These are phyloP conservation scores for Hypomyces perniciosus DNA, from an alignment of 2,329 filamentous ascomycete genomes.

Conservation along the genomic window DNA sequence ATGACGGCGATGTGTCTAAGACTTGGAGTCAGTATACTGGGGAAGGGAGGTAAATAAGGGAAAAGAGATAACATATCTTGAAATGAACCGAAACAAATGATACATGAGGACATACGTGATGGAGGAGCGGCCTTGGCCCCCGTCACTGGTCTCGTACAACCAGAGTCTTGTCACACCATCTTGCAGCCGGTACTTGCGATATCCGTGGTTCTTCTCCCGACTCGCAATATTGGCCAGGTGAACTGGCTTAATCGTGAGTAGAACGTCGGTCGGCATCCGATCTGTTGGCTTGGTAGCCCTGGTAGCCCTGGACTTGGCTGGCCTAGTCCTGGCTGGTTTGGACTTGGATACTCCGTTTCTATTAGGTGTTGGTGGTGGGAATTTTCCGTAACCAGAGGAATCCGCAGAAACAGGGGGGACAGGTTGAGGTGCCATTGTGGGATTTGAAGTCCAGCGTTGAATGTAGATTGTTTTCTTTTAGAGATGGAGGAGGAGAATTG, in stretches of 20 bases:
- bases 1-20: slow-evolving; percentile 14
- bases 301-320: background rate
- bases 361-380: too few relatives aligned
- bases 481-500: too few relatives aligned
- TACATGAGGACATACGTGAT: slow-evolving; percentile 18
- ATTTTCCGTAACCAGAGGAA: too few relatives aligned
- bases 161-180: slow-evolving; percentile 20
- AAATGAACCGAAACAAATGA: too few relatives aligned
- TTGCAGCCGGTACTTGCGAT: slow-evolving; percentile 21
- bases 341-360: too few relatives aligned
- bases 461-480: too few relatives aligned
- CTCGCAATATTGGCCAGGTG: slow-evolving; percentile 19
- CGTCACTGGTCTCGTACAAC: slow-evolving; percentile 20
- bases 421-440: too few relatives aligned
- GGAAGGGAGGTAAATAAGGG: background rate
- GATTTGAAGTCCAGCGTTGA: too few relatives aligned
- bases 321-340: too few relatives aligned
- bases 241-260: slow-evolving; percentile 18
- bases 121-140: background rate
- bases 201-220: slow-evolving; percentile 22
- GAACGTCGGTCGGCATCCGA: slow-evolving; percentile 15
- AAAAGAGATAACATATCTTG: background rate
- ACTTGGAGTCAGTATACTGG: background rate
- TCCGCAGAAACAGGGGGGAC: too few relatives aligned
- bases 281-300: background rate